Base-by-base conservation (phyloP, 345 rosid genomes). In the Noccaea bulbosa region DNA sequence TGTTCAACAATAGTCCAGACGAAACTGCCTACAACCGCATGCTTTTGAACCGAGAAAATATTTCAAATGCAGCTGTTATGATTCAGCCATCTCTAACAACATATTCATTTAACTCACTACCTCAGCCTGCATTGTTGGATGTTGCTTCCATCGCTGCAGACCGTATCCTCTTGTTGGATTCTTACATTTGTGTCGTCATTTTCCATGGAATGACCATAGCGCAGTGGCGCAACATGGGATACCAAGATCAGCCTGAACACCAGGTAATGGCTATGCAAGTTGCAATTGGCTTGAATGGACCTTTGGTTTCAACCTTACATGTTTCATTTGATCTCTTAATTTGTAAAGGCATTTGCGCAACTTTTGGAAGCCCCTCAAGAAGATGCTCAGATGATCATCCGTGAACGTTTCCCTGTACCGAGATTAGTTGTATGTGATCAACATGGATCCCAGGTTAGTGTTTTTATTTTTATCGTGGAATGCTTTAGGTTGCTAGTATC, bases 131-230 rank as follows among this genome's bases (percentile, higher is more conserved):
- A 39, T 77, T 95, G 77, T 76, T 95, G 81, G 99, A 95, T 67
- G 99, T 95, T 56, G 96, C 98, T 71, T 95, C 99, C 73, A 90
- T 95, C 61, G 84, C 87, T 30, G 92, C 96, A 51, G 98, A 95
- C 62, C 90, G 88, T 45, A 92, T 95, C 73, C 97, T 95, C 69
- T 79, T 95, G 65, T 76, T 95, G 68, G 99, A 95, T 83, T 83
- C 99, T 27, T 95, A 95, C 78, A 88, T 95, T 72, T 90, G 98
- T 70, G 74, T 95, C 68, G 99, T 95, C 50, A 52, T 95, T 58
- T 95, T 95, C 80, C 97, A 95, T 84, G 98, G 99, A 69, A 89
- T 95, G 99, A 92, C 97, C 54, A 86, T 95, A 82, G 98, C 98
- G 43, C 99, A 95, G 54, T 95, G 99, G 98, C 99, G 98, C 38